Percentiles rank a stretch among this genome's conserved stretches.
phyloP scores from a whole-genome alignment of 495 filamentous ascomycete species.

The Lepidopterella palustris region DNA sequence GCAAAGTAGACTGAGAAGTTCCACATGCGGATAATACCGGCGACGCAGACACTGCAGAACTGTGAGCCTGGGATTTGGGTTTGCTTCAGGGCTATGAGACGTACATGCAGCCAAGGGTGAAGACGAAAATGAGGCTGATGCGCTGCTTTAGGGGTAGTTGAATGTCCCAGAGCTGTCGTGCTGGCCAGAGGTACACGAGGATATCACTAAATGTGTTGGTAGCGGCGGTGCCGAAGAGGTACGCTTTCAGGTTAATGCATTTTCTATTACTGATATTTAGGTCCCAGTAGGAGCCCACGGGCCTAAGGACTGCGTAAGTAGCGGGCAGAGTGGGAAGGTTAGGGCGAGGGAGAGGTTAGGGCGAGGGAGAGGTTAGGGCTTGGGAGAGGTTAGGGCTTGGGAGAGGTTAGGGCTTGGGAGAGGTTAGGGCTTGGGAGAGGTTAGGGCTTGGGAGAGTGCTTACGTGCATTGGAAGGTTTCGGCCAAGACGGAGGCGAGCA shows the following conservation, averaged over 20 bases:
- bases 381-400: no score
- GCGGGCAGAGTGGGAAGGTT: no score
- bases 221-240: neutral
- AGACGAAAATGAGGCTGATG: neutral
- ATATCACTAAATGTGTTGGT: neutral
- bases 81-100: neutral
- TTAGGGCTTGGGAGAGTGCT: no score
- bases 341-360: no score
- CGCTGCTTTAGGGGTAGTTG: neutral
- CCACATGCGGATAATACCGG: neutral
- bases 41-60: neutral
- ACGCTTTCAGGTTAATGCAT: neutral
- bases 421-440: no score
- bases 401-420: no score
- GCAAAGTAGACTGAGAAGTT: neutral
- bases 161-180: neutral
- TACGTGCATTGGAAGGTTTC: neutral
- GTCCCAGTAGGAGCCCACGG: neutral
- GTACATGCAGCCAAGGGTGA: neutral
- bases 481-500: neutral
- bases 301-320: no score
- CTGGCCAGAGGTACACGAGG: neutral
- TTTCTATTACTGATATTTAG: neutral
- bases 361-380: no score
- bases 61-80: neutral